These are phyloP conservation scores for Huntiella abstrusa DNA, from an alignment of 2,329 filamentous ascomycete species.

Conservation along the genomic window DNA sequence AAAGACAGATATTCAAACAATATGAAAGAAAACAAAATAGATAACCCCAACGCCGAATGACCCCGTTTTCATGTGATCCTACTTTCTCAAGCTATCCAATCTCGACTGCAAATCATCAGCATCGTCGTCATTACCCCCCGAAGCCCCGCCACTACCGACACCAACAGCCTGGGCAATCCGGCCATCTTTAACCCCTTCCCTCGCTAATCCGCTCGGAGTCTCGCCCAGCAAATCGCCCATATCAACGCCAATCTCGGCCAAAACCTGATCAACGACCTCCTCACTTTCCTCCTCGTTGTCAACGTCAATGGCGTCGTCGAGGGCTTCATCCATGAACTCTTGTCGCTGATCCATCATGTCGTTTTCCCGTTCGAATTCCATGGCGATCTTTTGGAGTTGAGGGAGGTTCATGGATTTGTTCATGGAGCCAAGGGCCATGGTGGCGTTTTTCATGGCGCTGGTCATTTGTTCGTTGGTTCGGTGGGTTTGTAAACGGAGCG, in stretches of 20 bases:
- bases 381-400: slow-evolving; percentile 83
- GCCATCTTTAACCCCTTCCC: slow-evolving; percentile 52
- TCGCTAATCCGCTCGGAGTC: slow-evolving; percentile 48
- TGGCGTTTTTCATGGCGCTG: slow-evolving; percentile 98
- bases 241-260: slow-evolving; percentile 94
- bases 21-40: neutral
- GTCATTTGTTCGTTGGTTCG: slow-evolving; percentile 99
- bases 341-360: slow-evolving; percentile 98
- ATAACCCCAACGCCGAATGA: neutral
- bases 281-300: slow-evolving; percentile 87
- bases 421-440: slow-evolving; percentile 84
- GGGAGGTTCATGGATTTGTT: slow-evolving; percentile 96
- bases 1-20: neutral
- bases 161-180: slow-evolving; percentile 77
- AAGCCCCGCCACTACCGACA: slow-evolving; percentile 23
- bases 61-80: slow-evolving; percentile 11
- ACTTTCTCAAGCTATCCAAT: slow-evolving; percentile 64
- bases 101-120: slow-evolving; percentile 91
- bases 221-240: slow-evolving; percentile 63
- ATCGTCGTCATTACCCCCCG: slow-evolving; percentile 39
- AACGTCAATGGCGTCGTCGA: slow-evolving; percentile 88
- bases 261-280: slow-evolving; percentile 86
- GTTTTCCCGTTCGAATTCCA: slow-evolving; percentile 98
- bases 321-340: slow-evolving; percentile 99
- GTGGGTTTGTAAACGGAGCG: slow-evolving; percentile 88